Base-by-base conservation (phyloP, 1,284 basidiomycete genomes). In the Puccinia brachypodii region DNA sequence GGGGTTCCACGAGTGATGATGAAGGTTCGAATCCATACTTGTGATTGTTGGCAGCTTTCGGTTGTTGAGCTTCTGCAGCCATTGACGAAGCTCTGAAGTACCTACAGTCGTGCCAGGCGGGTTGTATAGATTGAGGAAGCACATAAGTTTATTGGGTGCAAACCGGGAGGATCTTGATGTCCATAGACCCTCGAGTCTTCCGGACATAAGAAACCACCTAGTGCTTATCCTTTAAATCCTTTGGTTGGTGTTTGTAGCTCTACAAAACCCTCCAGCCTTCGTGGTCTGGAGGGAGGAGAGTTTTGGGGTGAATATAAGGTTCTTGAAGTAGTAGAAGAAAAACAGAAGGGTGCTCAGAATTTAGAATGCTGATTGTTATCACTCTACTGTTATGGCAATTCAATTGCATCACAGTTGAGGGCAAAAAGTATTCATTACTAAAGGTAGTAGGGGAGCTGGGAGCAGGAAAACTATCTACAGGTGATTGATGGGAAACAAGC, bases 1-100 rank as follows among this genome's bases (percentile, higher is more conserved):
- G 28, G 71, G 71, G 44, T 73, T 73, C 71, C 71, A 73, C 4
- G 28, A 28, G 3, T 36, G 44, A 25, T 73, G 71, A n/a, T 73
- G 71, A 9, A 73, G 71, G 44, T 73, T 73, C 13, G 71, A 19
- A 42, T 73, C 71, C 40, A 53, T 73, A 1, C 36, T 16, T 22
- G 50, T 73, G n/a, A 73, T 44, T 7, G 44, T 53, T 47, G 71
- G 22, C 11, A 33, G n/a, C 3, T 19, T 38, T 8, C 71, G 11
- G 33, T 44, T 19, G 33, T 73, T 44, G 19, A 22, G 4, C 3
- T 28, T 31, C n/a, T 9, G 14, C 31, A 53, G 71, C 38, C 71
- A 47, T 4, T 22, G 8, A 11, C 44, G 22, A 7, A 71, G 38
- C 19, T 14, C 40, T 40, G 13, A 13, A 22, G 44, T 38, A 19